phyloP scores from a whole-genome alignment of 78 protist genomes.

The Blattamonas nauphoetae region DNA sequence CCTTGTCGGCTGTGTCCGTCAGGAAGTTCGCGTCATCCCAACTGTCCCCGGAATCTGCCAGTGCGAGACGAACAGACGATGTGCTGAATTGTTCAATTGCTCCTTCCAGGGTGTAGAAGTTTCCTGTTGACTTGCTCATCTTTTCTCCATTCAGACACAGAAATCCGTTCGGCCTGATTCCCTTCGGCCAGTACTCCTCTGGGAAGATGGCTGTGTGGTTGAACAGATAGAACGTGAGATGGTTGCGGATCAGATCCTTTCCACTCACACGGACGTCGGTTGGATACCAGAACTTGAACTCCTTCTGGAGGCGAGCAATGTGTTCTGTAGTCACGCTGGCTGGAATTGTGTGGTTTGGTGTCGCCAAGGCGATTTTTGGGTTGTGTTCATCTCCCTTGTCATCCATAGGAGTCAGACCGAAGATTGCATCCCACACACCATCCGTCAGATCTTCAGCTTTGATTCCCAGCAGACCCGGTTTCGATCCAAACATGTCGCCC shows the following conservation, averaged over 20 bases:
- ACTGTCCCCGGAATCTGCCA: constrained; percentile 97
- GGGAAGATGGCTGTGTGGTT: constrained; percentile 93
- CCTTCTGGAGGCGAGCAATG: constrained; percentile 56
- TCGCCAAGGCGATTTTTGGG: not conserved
- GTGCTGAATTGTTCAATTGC: constrained; percentile 39
- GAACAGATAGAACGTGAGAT: constrained; percentile 91
- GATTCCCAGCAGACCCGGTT: constrained; percentile 52
- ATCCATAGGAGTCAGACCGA: constrained; percentile 18
- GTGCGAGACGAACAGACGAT: constrained; percentile 87
- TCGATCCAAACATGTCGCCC: constrained; percentile 57
- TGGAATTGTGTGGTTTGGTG: not conserved
- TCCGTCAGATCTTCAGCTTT: constrained; percentile 53
- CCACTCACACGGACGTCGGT: constrained; percentile 93
- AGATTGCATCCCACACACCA: constrained; percentile 58
- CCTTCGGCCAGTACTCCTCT: constrained; percentile 13
- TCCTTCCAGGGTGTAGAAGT: constrained; percentile 77
- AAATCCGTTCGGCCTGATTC: constrained; percentile 45
- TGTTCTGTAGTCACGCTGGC: constrained; percentile 27
- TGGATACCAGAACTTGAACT: constrained; percentile 95
- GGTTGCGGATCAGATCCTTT: constrained; percentile 92
- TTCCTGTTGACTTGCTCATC: constrained; percentile 97
- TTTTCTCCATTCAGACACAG: constrained; percentile 82
- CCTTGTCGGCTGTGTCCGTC: constrained; percentile 53
- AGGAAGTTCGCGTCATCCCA: constrained; percentile 94
- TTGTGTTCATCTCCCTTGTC: not conserved